A percentile compares a stretch with the other conserved stretches of the same genome.
phyloP scores from a whole-genome alignment of 73 alveolate species.

The Tetrahymena thermophila region DNA sequence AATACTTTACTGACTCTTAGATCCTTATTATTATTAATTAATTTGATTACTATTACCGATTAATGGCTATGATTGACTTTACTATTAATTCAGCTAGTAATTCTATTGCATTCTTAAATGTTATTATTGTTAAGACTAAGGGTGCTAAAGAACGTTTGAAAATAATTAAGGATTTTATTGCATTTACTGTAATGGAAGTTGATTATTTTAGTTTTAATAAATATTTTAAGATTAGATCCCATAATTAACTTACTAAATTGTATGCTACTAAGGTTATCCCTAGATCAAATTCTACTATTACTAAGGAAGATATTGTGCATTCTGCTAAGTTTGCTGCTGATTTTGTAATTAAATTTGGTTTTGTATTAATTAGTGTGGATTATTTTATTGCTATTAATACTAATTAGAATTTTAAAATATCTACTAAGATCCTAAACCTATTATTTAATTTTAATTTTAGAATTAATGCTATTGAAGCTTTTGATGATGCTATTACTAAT shows the following conservation, averaged over 20 bases:
- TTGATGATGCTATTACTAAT: not conserved
- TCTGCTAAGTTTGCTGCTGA: not conserved
- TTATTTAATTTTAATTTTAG: not conserved
- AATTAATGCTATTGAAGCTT: not conserved
- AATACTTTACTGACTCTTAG: not conserved
- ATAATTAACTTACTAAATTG: not conserved
- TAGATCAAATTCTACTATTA: not conserved
- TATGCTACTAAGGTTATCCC: not conserved
- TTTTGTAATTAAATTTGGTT: not conserved
- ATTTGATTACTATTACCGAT: not conserved
- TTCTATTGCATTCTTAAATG: not conserved
- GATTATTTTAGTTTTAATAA: not conserved
- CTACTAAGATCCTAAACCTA: not conserved
- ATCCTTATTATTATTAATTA: not conserved
- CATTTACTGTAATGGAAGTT: not conserved
- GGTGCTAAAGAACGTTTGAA: not conserved
- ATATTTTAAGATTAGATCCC: not conserved
- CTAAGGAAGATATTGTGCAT: not conserved
- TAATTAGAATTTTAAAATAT: not conserved
- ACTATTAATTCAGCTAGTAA: not conserved
- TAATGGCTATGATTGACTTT: not conserved
- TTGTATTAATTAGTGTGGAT: not conserved
- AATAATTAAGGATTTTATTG: not conserved
- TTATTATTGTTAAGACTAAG: not conserved
- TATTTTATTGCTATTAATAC: not conserved